Percentiles rank a stretch among this genome's conserved stretches.
Evolutionary conservation across 441 rosid genomes (phyloP).

Genomic region (Mallotus repandus): DNA sequence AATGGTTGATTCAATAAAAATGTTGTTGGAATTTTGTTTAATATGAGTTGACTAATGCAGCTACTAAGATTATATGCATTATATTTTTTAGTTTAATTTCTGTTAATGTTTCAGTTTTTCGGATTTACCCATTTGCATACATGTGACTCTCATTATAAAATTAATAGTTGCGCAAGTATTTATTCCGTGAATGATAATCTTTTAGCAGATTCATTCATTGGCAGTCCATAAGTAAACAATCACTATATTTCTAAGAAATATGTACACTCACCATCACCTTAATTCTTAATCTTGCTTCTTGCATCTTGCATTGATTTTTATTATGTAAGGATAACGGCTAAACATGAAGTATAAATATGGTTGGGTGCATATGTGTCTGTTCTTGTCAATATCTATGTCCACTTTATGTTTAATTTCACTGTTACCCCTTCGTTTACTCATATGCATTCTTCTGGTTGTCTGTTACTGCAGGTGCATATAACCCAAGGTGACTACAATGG

Average conservation of each 20-base stretch:
- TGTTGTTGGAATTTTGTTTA: neutral
- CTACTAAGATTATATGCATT: neutral
- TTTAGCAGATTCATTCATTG: neutral
- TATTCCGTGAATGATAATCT: neutral
- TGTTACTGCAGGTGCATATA: slow-evolving; percentile 69
- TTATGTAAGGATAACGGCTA: neutral
- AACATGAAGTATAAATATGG: neutral
- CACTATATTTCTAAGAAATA: neutral
- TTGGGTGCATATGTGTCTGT: neutral
- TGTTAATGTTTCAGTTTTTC: neutral
- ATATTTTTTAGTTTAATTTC: neutral
- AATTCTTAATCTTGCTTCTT: neutral
- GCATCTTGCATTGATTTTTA: neutral
- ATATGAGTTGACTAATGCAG: neutral
- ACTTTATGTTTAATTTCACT: slow-evolving; percentile 4
- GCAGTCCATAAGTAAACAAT: neutral
- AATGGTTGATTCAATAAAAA: neutral
- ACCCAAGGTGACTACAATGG: slow-evolving; percentile 98
- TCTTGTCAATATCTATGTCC: neutral
- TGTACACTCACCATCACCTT: neutral
- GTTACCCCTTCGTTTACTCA: neutral
- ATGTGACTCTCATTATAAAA: neutral
- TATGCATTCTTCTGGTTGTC: slow-evolving; percentile 11
- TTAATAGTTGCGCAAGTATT: neutral
- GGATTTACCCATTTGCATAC: neutral